A percentile compares a stretch with the other conserved stretches of the same genome.
Conservation (phyloP, 2,329 filamentous ascomycete species). For the Penicillium verrucosum region DNA sequence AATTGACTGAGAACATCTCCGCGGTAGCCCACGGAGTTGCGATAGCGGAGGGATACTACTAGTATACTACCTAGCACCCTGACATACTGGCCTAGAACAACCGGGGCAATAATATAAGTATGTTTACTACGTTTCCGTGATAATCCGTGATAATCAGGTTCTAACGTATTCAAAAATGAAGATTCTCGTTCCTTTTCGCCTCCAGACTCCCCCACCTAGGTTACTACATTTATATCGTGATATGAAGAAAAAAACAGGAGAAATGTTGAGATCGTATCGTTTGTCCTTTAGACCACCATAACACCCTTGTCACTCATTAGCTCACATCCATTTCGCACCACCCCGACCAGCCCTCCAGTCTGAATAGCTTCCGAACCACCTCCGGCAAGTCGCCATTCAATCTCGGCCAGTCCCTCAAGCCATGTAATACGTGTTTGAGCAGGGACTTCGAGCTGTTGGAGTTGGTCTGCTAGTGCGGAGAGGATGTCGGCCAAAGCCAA, state of each 20-base stretch:
- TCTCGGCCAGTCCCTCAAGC: conserved; percentile 85
- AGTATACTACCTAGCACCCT: too few species aligned
- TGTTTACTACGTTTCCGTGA: too few species aligned
- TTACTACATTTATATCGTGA: conserved; percentile 1
- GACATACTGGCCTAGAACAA: too few species aligned
- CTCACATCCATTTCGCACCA: conserved; percentile 82
- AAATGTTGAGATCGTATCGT: background rate
- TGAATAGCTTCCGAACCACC: conserved; percentile 85
- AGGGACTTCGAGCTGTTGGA: conserved; percentile 77
- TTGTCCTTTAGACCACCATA: conserved; percentile 12
- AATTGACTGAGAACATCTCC: conserved; percentile 12
- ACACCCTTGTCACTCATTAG: conserved; percentile 53
- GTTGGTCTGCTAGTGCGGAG: conserved; percentile 76
- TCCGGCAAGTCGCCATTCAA: conserved; percentile 85
- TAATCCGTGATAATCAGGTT: too few species aligned
- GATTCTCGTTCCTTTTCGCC: background rate
- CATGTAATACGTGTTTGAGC: conserved; percentile 84
- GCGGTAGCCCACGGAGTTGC: background rate
- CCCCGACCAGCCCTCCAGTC: conserved; percentile 87
- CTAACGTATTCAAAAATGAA: background rate
- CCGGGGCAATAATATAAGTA: too few species aligned
- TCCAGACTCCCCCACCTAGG: background rate
- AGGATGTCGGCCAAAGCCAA: conserved; percentile 92
- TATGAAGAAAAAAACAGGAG: background rate
- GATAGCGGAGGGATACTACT: background rate